phyloP scores from a whole-genome alignment of 495 filamentous ascomycete genomes.

The Parathielavia hyrcaniae region DNA sequence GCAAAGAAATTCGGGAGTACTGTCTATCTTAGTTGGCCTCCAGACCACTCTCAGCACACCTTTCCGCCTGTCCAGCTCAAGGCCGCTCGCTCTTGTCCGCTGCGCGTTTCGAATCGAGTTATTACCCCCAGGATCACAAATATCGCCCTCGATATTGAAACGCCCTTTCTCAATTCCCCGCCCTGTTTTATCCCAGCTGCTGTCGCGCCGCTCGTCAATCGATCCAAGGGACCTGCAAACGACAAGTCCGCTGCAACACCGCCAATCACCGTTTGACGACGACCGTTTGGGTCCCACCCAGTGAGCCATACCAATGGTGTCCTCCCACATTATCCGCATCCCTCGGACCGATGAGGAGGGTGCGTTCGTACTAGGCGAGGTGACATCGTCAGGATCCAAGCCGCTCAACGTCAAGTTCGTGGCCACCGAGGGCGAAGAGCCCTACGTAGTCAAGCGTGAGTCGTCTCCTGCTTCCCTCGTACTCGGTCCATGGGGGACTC shows the following conservation, averaged over 20 bases:
- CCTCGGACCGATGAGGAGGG: constrained; percentile 49
- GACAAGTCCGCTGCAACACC: constrained; percentile 3
- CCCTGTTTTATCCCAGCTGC: constrained; percentile 16
- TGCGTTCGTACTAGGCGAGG: constrained; percentile 54
- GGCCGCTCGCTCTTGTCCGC: background rate
- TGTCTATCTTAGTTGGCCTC: constrained; percentile 17
- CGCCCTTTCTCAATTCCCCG: constrained; percentile 10
- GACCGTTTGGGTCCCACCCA: constrained; percentile 6
- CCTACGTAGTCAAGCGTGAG: constrained; percentile 54
- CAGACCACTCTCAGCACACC: constrained; percentile 5
- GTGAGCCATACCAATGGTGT: constrained; percentile 2
- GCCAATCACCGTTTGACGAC: constrained; percentile 5
- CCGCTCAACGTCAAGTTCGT: constrained; percentile 56
- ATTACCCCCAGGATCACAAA: background rate
- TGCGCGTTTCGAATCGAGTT: background rate
- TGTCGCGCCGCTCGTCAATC: background rate
- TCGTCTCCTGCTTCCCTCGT: constrained; percentile 19
- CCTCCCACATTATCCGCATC: constrained; percentile 46
- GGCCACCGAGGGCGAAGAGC: constrained; percentile 61
- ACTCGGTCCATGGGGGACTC: background rate
- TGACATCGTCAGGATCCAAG: constrained; percentile 42
- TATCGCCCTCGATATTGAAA: constrained; percentile 3
- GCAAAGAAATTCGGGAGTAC: constrained; percentile 18
- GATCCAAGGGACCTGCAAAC: background rate
- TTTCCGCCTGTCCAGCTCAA: constrained; percentile 10